Evolutionary conservation across 2,329 filamentous ascomycete species (phyloP).

Genomic region (Sporothrix humicola): DNA sequence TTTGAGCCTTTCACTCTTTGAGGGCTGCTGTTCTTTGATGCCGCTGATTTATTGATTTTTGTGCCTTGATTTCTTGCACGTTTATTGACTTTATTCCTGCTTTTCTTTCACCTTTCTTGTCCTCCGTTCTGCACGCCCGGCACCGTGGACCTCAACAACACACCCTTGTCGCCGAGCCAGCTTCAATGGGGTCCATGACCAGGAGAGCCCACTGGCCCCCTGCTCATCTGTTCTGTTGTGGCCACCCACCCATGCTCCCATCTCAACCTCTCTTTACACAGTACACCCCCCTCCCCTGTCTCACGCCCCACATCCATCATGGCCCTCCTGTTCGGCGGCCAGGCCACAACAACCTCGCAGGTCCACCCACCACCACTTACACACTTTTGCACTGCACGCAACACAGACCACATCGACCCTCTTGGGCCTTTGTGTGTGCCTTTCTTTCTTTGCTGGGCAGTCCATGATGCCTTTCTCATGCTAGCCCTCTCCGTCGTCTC

Average conservation of each 20-base stretch:
- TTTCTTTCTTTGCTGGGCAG: not conserved
- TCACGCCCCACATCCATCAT: slow-evolving; percentile 21
- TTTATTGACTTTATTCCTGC: not conserved
- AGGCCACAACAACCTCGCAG: slow-evolving; percentile 12
- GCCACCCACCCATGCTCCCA: slow-evolving; percentile 28
- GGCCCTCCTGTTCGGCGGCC: slow-evolving; percentile 27
- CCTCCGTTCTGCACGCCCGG: slow-evolving; percentile 22
- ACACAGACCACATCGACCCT: not conserved
- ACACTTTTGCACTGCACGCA: slow-evolving; percentile 13
- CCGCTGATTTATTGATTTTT: not conserved
- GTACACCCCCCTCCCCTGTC: slow-evolving; percentile 15
- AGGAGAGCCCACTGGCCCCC: slow-evolving; percentile 16
- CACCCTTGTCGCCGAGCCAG: slow-evolving; percentile 15
- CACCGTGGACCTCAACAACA: slow-evolving; percentile 8
- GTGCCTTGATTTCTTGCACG: not conserved
- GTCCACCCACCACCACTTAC: slow-evolving; percentile 29
- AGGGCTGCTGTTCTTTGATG: not conserved
- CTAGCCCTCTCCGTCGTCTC: slow-evolving; percentile 1
- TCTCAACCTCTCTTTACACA: slow-evolving; percentile 3
- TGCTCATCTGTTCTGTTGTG: slow-evolving; percentile 17
- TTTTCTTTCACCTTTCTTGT: not conserved
- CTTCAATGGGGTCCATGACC: not conserved
- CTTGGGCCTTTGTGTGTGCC: slow-evolving; percentile 12
- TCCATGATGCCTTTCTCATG: slow-evolving; percentile 30
- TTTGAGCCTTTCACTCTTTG: not conserved